Base-by-base conservation (phyloP, 148 eudicot genomes). In the Camellia lanceoleosa region DNA sequence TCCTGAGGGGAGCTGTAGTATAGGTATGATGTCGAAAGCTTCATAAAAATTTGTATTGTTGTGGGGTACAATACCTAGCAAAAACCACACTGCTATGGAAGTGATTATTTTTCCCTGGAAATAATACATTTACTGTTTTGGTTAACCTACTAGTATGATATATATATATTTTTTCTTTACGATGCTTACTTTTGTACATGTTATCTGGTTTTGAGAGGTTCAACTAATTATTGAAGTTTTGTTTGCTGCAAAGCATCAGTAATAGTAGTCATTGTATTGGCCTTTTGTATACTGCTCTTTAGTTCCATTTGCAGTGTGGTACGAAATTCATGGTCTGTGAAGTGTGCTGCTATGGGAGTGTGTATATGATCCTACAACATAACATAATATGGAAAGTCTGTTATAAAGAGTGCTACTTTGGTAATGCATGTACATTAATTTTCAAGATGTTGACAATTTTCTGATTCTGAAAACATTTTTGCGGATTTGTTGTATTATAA, bases 51-150 rank as follows among this genome's bases (percentile, higher is more conserved):
- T 49, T 49, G 76, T 82, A 82, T 85, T 87, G 80, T 85, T 85
- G 42, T 55, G 68, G 69, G 80, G 67, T 79, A 68, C 52, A 68
- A 30, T 54, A 78, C 73, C 74, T 68, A 68, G 64, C 73, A 78
- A 68, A 65, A 78, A 68, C 18, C 49, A 78, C 76, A 14, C 63
- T 67, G 72, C 59, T 61, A 74, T 42, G 60, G 77, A 77, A 44
- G 42, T 69, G 70, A 44, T 66, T 54, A 75, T 81, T 74, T 79
- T 81, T 82, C 75, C 56, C 67, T 62, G 82, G 75, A 78, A 88
- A 88, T 85, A 86, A 86, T 84, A 84, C 71, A 75, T 68, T 73
- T 83, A 47, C 74, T 68, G 68, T 79, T 83, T 80, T 66, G 78
- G 71, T 73, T 13, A 14, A 41, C 12, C 13, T 15, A 56, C 20